Conservation (phyloP, 2,329 filamentous ascomycete genomes). For the Teratosphaeria nubilosa region DNA sequence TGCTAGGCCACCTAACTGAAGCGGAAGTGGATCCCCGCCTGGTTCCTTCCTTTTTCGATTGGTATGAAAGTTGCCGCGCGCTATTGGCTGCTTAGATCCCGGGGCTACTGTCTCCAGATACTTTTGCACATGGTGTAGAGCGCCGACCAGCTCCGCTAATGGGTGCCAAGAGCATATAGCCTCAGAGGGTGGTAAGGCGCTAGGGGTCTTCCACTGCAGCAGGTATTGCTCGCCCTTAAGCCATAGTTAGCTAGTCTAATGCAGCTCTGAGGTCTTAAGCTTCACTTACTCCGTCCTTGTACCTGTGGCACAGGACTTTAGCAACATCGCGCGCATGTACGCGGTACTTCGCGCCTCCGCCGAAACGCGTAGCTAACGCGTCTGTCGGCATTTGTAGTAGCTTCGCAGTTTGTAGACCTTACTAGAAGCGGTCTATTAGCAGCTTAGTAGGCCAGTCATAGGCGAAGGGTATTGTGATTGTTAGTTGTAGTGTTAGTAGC, state of each 20-base stretch:
- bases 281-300: slow-evolving; percentile 16
- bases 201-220: slow-evolving; percentile 28
- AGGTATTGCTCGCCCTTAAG: slow-evolving; percentile 33
- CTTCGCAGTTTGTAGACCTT: background rate
- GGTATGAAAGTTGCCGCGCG: background rate
- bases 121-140: slow-evolving; percentile 32
- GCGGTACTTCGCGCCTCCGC: slow-evolving; percentile 13
- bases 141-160: slow-evolving; percentile 29
- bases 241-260: background rate
- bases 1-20: background rate
- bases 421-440: background rate
- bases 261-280: background rate
- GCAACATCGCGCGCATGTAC: slow-evolving; percentile 13
- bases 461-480: background rate
- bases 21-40: slow-evolving; percentile 1
- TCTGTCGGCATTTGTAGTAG: background rate
- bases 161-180: slow-evolving; percentile 35
- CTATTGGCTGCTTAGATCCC: background rate
- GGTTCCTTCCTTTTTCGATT: slow-evolving; percentile 7
- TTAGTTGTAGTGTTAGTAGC: background rate
- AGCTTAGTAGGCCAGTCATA: background rate
- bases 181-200: slow-evolving; percentile 6
- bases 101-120: slow-evolving; percentile 27
- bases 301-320: slow-evolving; percentile 19
- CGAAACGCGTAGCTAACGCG: background rate